Conservation (phyloP, 352 stramenopile species). For the Phytophthora sp. region DNA sequence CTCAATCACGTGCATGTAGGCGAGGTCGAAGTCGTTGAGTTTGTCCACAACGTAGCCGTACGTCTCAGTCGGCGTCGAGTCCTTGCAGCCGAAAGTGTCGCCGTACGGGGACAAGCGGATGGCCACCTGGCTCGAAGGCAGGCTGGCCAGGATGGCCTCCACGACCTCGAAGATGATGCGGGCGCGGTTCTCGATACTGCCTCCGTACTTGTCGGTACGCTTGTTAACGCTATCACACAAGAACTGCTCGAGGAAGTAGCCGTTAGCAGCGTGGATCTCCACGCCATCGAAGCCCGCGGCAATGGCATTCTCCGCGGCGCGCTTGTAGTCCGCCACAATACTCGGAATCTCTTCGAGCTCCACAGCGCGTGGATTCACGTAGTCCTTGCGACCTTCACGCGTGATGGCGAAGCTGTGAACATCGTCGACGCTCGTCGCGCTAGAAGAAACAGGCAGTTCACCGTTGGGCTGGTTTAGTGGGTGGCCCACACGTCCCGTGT, state of each 20-base stretch:
- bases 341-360: neutral
- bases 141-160: neutral
- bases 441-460: neutral
- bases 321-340: neutral
- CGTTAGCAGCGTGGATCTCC: neutral
- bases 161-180: constrained; percentile 14
- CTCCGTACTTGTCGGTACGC: neutral
- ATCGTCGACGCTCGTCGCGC: neutral
- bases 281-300: neutral
- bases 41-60: constrained; percentile 11
- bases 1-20: constrained; percentile 4
- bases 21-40: constrained; percentile 8
- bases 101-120: constrained; percentile 6
- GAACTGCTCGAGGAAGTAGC: neutral
- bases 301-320: neutral
- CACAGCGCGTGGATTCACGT: neutral
- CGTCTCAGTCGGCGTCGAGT: constrained; percentile 8
- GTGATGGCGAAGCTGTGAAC: neutral
- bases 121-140: constrained; percentile 5
- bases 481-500: neutral
- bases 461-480: neutral
- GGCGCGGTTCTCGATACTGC: constrained; percentile 1
- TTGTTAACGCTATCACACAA: neutral
- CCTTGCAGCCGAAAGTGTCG: constrained; percentile 9
- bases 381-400: neutral